Conservation (phyloP, 768 basidiomycete genomes). For the Rubroboletus satanas region DNA sequence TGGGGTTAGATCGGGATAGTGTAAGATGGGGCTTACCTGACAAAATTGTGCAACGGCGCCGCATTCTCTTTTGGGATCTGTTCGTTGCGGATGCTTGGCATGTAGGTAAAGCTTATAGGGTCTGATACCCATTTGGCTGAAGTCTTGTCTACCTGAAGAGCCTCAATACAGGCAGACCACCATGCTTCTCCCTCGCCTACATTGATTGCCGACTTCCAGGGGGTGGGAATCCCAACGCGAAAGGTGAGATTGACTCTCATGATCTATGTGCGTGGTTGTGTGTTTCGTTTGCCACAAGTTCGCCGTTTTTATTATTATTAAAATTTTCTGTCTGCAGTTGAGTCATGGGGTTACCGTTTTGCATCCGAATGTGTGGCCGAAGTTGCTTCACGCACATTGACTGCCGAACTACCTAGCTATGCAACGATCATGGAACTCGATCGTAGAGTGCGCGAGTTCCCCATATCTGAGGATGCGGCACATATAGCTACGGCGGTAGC, state of each 20-base stretch:
- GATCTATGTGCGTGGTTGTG: slow-evolving; percentile 26
- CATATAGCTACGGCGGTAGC: slow-evolving; percentile 36
- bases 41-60: slow-evolving; percentile 60
- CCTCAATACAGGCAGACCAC: slow-evolving; percentile 67
- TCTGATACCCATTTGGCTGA: slow-evolving; percentile 9
- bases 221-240: slow-evolving; percentile 11
- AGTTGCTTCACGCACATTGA: slow-evolving; percentile 56
- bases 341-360: slow-evolving; percentile 61
- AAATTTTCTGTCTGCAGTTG: slow-evolving; percentile 37
- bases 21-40: slow-evolving; percentile 58
- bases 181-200: slow-evolving; percentile 60
- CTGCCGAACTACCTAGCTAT: slow-evolving; percentile 61
- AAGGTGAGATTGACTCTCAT: slow-evolving; percentile 20
- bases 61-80: slow-evolving; percentile 74
- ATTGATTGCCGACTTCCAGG: slow-evolving; percentile 63
- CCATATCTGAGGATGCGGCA: slow-evolving; percentile 46
- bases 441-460: slow-evolving; percentile 63
- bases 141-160: slow-evolving; percentile 40
- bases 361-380: slow-evolving; percentile 63
- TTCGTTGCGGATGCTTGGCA: slow-evolving; percentile 70
- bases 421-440: slow-evolving; percentile 65
- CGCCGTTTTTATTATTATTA: background rate
- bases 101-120: slow-evolving; percentile 35
- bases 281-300: background rate
- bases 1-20: slow-evolving; percentile 54